Percentiles rank a stretch among this genome's conserved stretches.
Evolutionary conservation across 441 rosid genomes (phyloP).

Genomic region (Bocquillonia castaneifolia): DNA sequence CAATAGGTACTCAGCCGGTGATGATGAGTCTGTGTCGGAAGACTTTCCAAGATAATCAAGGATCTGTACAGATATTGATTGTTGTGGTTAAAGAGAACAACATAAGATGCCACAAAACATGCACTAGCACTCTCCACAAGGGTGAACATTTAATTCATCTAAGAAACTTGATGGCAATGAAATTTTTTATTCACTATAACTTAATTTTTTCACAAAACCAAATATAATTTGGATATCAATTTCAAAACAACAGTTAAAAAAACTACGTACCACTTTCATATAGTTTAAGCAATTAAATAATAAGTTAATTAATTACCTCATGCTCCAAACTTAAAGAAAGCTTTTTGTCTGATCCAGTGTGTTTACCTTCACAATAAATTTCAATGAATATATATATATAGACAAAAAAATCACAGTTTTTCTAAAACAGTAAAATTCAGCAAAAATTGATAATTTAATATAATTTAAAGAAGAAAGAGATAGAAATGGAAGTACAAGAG

Average conservation of each 20-base stretch:
- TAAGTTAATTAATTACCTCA: conserved; percentile 45
- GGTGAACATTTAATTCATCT: not conserved
- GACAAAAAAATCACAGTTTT: not conserved
- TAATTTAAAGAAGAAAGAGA: too few relatives aligned
- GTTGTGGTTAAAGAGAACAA: not conserved
- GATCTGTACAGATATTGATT: conserved; percentile 44
- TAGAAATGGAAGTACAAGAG: conserved; percentile 74
- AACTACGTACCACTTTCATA: too few relatives aligned
- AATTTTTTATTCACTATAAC: not conserved
- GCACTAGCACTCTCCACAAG: not conserved
- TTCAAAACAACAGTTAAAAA: too few relatives aligned
- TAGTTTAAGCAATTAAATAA: too few relatives aligned
- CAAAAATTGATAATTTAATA: not conserved
- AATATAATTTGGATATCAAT: too few relatives aligned
- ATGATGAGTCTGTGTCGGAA: conserved; percentile 69
- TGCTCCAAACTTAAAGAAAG: conserved; percentile 86
- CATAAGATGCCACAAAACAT: not conserved
- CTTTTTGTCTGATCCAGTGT: conserved; percentile 80
- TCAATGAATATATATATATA: not conserved
- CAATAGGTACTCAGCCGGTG: conserved; percentile 67
- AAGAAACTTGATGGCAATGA: not conserved
- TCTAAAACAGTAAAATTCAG: not conserved
- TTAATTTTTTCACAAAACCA: too few relatives aligned
- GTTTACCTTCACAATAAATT: conserved; percentile 56
- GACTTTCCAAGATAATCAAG: conserved; percentile 88